Percentiles rank a stretch among this genome's conserved stretches.
Evolutionary conservation across 805 yeast genomes (phyloP).

Genomic region (Candida anglica): DNA sequence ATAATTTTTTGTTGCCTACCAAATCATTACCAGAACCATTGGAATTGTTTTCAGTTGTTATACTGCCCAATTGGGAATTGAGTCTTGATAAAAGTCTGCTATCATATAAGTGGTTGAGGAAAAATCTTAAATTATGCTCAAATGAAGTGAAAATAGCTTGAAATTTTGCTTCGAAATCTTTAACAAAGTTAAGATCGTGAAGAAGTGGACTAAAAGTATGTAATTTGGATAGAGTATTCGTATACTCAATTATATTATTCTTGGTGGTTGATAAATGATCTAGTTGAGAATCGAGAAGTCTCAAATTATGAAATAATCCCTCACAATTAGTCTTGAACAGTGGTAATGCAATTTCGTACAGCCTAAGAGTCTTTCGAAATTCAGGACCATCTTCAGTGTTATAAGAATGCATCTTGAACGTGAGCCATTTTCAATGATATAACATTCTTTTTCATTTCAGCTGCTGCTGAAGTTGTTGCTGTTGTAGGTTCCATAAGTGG

Average conservation of each 20-base stretch:
- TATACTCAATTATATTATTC: conserved; percentile 18
- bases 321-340: conserved; percentile 19
- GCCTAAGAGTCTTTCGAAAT: conserved; percentile 27
- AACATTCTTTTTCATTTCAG: too few species aligned
- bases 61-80: conserved; percentile 10
- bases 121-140: conserved; percentile 24
- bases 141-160: conserved; percentile 27
- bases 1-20: conserved; percentile 31
- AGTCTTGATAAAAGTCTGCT: conserved; percentile 20
- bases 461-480: too few species aligned
- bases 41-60: conserved; percentile 4
- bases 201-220: conserved; percentile 22
- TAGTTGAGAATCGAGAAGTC: conserved; percentile 22
- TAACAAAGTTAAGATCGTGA: conserved; percentile 17
- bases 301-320: conserved; percentile 27
- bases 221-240: conserved; percentile 15
- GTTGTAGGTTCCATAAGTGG: too few species aligned
- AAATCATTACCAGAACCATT: conserved; percentile 11
- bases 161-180: conserved; percentile 21
- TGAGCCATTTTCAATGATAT: too few species aligned
- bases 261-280: conserved; percentile 16
- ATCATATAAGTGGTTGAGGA: conserved; percentile 26
- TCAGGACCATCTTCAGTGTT: conserved; percentile 42
- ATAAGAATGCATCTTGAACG: conserved; percentile 29
- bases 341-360: conserved; percentile 29